Percentiles rank a stretch among this genome's conserved stretches.
These are phyloP conservation scores for Hibiscus trionum DNA, from an alignment of 345 rosid genomes.

Conservation along the genomic window DNA sequence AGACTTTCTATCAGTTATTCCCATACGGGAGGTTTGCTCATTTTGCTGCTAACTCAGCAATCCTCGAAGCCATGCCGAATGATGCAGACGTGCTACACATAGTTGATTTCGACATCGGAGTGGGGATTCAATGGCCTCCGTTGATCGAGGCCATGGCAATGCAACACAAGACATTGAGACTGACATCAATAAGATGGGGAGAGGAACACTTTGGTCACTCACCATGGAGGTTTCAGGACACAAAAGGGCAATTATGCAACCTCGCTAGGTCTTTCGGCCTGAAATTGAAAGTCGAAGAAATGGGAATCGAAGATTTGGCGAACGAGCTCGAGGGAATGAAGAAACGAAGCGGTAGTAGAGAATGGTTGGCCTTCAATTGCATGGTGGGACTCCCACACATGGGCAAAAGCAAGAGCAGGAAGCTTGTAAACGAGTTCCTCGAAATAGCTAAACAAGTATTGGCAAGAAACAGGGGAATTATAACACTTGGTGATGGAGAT, in stretches of 20 bases:
- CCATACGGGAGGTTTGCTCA: conserved; percentile 51
- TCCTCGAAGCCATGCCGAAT: conserved; percentile 29
- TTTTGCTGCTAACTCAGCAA: conserved; percentile 39
- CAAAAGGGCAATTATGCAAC: conserved; percentile 21
- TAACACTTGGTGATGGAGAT: conserved; percentile 34
- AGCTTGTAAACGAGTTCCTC: conserved; percentile 27
- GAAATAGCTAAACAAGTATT: conserved; percentile 19
- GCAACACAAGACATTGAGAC: conserved; percentile 17
- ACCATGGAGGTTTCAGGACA: conserved; percentile 21
- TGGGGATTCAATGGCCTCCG: conserved; percentile 48
- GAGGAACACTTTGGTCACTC: conserved; percentile 13
- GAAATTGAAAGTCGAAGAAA: conserved; percentile 27
- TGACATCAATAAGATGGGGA: conserved; percentile 29
- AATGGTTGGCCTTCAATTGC: conserved; percentile 36
- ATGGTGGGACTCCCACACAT: conserved; percentile 47
- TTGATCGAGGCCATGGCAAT: conserved; percentile 31
- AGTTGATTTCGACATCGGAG: conserved; percentile 44
- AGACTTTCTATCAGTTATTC: conserved; percentile 35
- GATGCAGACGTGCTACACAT: conserved; percentile 22
- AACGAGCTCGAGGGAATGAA: conserved; percentile 22
- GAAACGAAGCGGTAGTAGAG: conserved; percentile 12
- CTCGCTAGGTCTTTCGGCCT: conserved; percentile 23
- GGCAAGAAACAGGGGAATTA: conserved; percentile 18
- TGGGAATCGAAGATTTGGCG: conserved; percentile 23
- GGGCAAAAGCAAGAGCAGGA: conserved; percentile 29